phyloP scores from a whole-genome alignment of 768 basidiomycete species.

The Amyloporia xantha region DNA sequence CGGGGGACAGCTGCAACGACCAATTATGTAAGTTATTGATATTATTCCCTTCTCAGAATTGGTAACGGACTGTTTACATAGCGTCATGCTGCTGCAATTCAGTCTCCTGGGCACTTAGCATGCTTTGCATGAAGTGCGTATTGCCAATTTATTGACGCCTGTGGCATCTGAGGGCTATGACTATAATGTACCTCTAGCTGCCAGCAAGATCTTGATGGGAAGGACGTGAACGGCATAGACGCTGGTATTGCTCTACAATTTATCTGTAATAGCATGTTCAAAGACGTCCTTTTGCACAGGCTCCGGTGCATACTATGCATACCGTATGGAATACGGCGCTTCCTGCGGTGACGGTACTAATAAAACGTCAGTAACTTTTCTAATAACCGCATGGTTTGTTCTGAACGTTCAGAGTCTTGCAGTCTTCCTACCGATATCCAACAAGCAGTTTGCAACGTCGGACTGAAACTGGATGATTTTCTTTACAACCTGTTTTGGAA shows the following conservation, averaged over 20 bases:
- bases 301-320: neutral
- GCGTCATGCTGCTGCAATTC: neutral
- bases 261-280: neutral
- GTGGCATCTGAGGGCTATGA: neutral
- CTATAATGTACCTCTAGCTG: neutral
- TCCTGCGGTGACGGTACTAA: neutral
- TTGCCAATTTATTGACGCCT: neutral
- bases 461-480: neutral
- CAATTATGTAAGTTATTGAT: neutral
- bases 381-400: no score
- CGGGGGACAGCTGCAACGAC: neutral
- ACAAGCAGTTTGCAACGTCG: neutral
- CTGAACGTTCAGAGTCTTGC: neutral
- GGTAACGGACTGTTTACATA: neutral
- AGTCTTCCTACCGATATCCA: neutral
- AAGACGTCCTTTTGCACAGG: neutral
- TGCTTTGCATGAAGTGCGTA: neutral
- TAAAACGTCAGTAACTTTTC: neutral
- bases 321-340: neutral
- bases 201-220: neutral
- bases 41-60: neutral
- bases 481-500: slow-evolving; percentile 1
- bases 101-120: neutral
- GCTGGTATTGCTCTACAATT: neutral
- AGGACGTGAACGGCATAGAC: neutral